Percentiles rank a stretch among this genome's conserved stretches.
Evolutionary conservation across 2,329 filamentous ascomycete species (phyloP).

Genomic region (Lizonia empirigonia): DNA sequence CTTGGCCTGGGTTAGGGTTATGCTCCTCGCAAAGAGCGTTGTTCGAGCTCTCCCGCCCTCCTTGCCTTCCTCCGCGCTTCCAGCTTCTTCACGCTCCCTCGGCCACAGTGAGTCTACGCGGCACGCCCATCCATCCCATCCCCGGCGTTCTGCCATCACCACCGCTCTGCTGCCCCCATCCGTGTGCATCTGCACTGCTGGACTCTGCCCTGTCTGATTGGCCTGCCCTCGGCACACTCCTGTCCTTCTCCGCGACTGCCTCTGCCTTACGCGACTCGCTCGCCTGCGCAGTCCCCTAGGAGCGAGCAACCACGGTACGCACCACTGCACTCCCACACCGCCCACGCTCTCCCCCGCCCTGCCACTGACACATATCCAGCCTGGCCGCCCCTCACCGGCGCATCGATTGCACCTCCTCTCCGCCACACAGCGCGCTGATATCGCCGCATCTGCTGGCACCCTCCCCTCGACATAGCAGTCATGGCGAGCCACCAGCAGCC

Average conservation of each 20-base stretch:
- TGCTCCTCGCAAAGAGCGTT: constrained; percentile 29
- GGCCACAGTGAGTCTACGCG: constrained; percentile 26
- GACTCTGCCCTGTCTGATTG: constrained; percentile 8
- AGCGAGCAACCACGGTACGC: constrained; percentile 25
- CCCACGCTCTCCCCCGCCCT: background rate
- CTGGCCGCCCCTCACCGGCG: background rate
- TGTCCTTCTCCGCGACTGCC: constrained; percentile 33
- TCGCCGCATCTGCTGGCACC: constrained; percentile 6
- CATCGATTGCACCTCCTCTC: constrained; percentile 15
- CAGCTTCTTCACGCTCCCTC: constrained; percentile 28
- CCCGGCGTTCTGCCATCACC: constrained; percentile 19
- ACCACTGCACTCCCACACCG: background rate
- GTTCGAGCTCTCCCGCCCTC: constrained; percentile 28
- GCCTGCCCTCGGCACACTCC: constrained; percentile 29
- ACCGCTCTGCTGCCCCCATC: constrained; percentile 14
- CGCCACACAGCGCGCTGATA: constrained; percentile 14
- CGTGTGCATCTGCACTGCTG: constrained; percentile 8
- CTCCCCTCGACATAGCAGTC: constrained; percentile 6
- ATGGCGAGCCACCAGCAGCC: constrained; percentile 79
- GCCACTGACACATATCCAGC: background rate
- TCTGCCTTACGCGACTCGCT: constrained; percentile 31
- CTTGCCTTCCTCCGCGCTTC: constrained; percentile 30
- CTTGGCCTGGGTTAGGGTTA: constrained; percentile 28
- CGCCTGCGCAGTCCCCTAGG: constrained; percentile 18
- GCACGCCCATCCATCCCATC: constrained; percentile 20